Conservation (phyloP, 106 monocot species). For the Dioscorea dumetorum region DNA sequence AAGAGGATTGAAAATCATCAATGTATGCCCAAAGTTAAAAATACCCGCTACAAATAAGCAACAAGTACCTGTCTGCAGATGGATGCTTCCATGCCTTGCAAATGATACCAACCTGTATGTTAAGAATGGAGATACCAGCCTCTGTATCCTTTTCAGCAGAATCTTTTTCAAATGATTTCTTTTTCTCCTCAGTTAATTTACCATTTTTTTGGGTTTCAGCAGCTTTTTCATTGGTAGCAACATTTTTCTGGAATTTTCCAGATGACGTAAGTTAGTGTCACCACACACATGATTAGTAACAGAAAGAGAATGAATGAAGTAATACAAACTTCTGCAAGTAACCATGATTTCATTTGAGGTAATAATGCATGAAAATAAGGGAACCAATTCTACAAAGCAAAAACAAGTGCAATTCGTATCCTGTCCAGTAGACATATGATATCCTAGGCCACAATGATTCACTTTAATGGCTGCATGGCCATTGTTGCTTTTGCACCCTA, state of each 20-base stretch:
- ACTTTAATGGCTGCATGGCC: no score
- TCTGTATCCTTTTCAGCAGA: conserved; percentile 58
- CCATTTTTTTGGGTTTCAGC: conserved; percentile 7
- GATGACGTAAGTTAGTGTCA: conserved; percentile 1
- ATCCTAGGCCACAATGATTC: no score
- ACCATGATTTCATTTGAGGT: no score
- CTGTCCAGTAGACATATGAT: no score
- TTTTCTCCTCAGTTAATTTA: conserved; percentile 26
- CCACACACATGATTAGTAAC: no score
- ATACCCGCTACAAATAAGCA: neutral
- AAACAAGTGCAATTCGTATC: no score
- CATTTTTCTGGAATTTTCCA: conserved; percentile 30
- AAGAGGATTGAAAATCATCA: conserved; percentile 8
- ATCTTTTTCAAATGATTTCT: conserved; percentile 37
- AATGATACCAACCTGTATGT: conserved; percentile 87
- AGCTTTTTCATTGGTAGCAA: conserved; percentile 28
- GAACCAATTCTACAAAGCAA: no score
- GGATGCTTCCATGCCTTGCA: conserved; percentile 97
- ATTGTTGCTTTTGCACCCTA: no score
- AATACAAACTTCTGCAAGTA: no score
- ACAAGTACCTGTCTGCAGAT: conserved; percentile 85
- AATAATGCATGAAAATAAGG: no score
- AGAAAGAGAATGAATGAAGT: no score
- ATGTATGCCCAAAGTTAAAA: neutral
- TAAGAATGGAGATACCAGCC: conserved; percentile 54